These are phyloP conservation scores for Eucalyptus paniculata DNA, from an alignment of 345 rosid genomes.

Conservation along the genomic window DNA sequence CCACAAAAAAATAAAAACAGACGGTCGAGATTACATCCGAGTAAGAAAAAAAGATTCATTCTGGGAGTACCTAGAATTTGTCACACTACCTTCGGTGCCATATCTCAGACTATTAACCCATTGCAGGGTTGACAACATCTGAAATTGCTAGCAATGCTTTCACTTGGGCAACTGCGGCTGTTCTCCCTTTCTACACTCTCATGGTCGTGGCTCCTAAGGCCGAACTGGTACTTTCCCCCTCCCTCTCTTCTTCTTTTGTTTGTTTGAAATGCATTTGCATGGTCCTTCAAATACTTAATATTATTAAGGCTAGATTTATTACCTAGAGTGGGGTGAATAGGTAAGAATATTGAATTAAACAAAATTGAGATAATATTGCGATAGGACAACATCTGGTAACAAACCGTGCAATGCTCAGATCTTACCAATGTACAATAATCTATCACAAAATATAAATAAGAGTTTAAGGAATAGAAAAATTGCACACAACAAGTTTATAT, in stretches of 20 bases:
- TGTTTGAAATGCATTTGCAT: background rate
- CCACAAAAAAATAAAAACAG: background rate
- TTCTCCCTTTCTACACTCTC: conserved; percentile 84
- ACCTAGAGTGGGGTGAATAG: too few species aligned
- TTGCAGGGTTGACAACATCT: conserved; percentile 52
- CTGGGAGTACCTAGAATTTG: background rate
- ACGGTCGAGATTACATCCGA: background rate
- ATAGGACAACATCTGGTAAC: too few species aligned
- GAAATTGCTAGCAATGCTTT: conserved; percentile 60
- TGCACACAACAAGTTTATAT: too few species aligned
- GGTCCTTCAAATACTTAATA: background rate
- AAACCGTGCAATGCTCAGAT: too few species aligned
- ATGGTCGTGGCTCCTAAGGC: conserved; percentile 94
- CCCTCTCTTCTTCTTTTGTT: background rate
- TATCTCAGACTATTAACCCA: background rate
- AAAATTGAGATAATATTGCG: too few species aligned
- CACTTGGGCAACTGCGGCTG: conserved; percentile 64
- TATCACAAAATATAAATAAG: too few species aligned
- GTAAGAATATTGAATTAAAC: too few species aligned
- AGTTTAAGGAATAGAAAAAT: too few species aligned
- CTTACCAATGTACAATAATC: too few species aligned
- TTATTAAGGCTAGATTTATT: too few species aligned
- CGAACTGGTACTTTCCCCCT: conserved; percentile 23
- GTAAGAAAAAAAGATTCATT: background rate
- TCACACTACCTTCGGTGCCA: background rate